phyloP scores from a whole-genome alignment of 2,329 filamentous ascomycete genomes.

The Trichoderma harzianum region DNA sequence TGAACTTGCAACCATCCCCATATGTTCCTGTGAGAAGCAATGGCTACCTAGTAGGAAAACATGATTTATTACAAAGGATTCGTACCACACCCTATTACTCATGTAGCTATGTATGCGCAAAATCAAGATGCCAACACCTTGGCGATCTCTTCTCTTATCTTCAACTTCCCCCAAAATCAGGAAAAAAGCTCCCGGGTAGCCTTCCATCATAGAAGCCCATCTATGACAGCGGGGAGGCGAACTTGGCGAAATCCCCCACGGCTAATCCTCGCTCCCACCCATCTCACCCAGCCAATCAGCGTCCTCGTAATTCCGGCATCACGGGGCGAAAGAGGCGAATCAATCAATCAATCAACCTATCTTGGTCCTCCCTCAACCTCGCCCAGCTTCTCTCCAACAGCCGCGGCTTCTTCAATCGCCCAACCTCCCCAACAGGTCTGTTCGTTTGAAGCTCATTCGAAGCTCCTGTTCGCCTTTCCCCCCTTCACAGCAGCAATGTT shows the following conservation, averaged over 20 bases:
- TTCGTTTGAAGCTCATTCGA: too few relatives aligned
- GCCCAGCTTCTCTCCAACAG: conserved; percentile 9
- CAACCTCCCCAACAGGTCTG: too few relatives aligned
- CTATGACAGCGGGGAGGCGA: neutral
- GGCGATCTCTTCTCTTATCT: neutral
- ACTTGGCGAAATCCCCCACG: conserved; percentile 16
- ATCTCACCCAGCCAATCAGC: conserved; percentile 29
- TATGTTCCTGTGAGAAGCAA: neutral
- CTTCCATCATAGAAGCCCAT: neutral
- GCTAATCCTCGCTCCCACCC: conserved; percentile 31
- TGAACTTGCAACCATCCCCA: neutral
- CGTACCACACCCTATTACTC: accelerated
- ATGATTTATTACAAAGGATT: neutral
- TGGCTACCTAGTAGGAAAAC: neutral
- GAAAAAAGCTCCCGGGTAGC: neutral
- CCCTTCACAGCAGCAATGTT: conserved; percentile 39
- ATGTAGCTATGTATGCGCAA: neutral
- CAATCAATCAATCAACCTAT: conserved; percentile 13
- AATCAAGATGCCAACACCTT: neutral
- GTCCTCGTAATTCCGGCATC: conserved; percentile 28
- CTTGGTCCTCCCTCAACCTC: conserved; percentile 13
- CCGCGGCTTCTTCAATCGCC: neutral
- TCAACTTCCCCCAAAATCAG: neutral
- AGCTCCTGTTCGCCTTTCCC: conserved; percentile 17
- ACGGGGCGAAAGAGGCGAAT: conserved; percentile 30